A percentile compares a stretch with the other conserved stretches of the same genome.
These are phyloP conservation scores for Oryza officinalis DNA, from an alignment of 176 grass and related monocot species.

Conservation along the genomic window DNA sequence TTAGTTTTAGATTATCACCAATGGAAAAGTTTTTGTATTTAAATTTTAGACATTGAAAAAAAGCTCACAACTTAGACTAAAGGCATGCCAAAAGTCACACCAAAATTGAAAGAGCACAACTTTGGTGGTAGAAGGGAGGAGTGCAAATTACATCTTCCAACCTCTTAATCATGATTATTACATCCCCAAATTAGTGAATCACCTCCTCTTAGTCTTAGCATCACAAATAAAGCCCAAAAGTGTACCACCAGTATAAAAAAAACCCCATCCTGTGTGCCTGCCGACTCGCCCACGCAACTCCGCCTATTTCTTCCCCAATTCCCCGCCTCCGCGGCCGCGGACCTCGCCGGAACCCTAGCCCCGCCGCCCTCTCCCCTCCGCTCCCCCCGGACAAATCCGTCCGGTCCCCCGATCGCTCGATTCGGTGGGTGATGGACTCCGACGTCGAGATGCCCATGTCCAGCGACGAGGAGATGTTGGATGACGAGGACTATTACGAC, in stretches of 20 bases:
- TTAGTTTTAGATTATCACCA: not conserved
- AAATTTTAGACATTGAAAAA: not conserved
- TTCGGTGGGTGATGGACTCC: slow-evolving; percentile 59
- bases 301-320: not conserved
- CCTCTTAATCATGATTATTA: too few species aligned
- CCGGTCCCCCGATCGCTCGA: slow-evolving; percentile 33
- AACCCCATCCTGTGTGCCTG: not conserved
- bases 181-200: too few species aligned
- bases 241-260: not conserved
- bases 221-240: too few species aligned
- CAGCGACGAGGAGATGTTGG: slow-evolving; percentile 65
- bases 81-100: too few species aligned
- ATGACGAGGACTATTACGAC: slow-evolving; percentile 71
- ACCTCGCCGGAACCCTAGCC: slow-evolving; percentile 48
- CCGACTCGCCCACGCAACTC: slow-evolving; percentile 37
- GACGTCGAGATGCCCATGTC: slow-evolving; percentile 66
- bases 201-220: too few species aligned
- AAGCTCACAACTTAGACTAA: too few species aligned
- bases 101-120: too few species aligned
- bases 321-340: not conserved
- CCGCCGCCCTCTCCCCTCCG: not conserved
- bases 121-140: too few species aligned
- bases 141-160: too few species aligned
- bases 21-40: not conserved
- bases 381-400: too few species aligned